phyloP scores from a whole-genome alignment of 768 basidiomycete species.

The Dacryopinax spathularia region DNA sequence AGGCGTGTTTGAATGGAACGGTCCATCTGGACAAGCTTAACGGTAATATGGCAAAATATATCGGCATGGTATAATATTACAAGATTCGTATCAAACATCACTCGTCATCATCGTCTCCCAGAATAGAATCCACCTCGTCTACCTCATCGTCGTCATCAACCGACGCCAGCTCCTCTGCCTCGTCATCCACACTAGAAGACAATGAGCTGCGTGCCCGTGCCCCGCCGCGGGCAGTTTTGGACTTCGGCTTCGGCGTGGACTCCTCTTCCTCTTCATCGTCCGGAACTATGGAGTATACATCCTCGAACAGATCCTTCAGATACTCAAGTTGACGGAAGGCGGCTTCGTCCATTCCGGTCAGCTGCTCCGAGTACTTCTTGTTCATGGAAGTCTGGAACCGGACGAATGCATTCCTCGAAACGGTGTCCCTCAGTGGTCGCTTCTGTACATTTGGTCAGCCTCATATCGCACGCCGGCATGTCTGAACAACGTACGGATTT shows the following conservation, averaged over 20 bases:
- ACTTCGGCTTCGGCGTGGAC: conserved; percentile 14
- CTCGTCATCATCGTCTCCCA: background rate
- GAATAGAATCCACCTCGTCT: conserved; percentile 16
- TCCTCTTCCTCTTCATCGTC: conserved; percentile 44
- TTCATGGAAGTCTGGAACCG: conserved; percentile 16
- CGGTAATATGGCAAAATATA: background rate
- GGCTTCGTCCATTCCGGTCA: conserved; percentile 44
- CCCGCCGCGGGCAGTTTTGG: background rate
- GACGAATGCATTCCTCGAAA: conserved; percentile 19
- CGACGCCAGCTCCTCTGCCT: conserved; percentile 1
- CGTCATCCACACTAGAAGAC: background rate
- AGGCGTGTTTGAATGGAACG: too few species aligned
- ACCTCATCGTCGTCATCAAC: conserved; percentile 28
- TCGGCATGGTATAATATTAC: background rate
- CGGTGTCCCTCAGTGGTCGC: conserved; percentile 18
- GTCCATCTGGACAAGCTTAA: background rate
- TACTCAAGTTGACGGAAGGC: conserved; percentile 52
- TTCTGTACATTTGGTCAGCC: conserved; percentile 10
- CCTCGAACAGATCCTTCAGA: conserved; percentile 50
- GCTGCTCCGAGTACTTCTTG: conserved; percentile 18
- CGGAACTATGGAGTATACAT: conserved; percentile 58
- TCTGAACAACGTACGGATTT: conserved; percentile 10
- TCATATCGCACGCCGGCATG: background rate
- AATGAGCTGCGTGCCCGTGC: conserved; percentile 2
- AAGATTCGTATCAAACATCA: background rate